Evolutionary conservation across 2,329 filamentous ascomycete genomes (phyloP), one percentile per base, ranked within the genome.

Genomic region (Colletotrichum cordylinicola): DNA sequence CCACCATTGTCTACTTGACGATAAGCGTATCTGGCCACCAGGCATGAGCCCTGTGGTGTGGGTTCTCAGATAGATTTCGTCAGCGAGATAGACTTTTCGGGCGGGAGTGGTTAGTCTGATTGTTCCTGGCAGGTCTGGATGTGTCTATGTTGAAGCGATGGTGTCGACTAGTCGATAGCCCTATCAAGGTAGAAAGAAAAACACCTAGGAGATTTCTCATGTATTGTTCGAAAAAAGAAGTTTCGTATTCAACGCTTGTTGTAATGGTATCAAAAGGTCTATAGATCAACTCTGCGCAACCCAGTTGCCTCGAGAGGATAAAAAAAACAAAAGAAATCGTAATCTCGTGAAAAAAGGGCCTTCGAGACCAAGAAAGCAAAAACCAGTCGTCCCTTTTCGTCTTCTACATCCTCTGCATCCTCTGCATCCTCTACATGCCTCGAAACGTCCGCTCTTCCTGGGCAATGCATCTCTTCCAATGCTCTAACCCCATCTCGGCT

Each of bases 351-450:
- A 58, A 64, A 37, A 37, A 29, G 29, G 24, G 3, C 29, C 21
- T n/a, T 67, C 65, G 27, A 67, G 65, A 31, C 65, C 48, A 64
- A 27, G 61, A 64, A 64, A 43, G 13, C 24, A 29, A 24, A 24
- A 24, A 24, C 24, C 24, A 4, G 2, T 27, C 64, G 9, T 55
- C 27, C 12, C 27, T 29, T 8, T n/a, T 48, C 24, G 24, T 24
- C 24, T 4, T 24, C 24, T 24, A 24, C 24, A 24, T 24, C 24
- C 24, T 24, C 24, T 24, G 24, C 37, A 1, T 13, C n/a, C 48
- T 58, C 24, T 4, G 24, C 37, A 1, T 13, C n/a, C 48, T 58
- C 24, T 4, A 12, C 4, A 3, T 2, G 16, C 7, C 2, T 21
- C 43, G 6, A 2, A 52, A 52, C 43, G 6, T 52, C n/a, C 6